Evolutionary conservation across 73 alveolate genomes (phyloP).

Genomic region (Paramecium pentaurelia): DNA sequence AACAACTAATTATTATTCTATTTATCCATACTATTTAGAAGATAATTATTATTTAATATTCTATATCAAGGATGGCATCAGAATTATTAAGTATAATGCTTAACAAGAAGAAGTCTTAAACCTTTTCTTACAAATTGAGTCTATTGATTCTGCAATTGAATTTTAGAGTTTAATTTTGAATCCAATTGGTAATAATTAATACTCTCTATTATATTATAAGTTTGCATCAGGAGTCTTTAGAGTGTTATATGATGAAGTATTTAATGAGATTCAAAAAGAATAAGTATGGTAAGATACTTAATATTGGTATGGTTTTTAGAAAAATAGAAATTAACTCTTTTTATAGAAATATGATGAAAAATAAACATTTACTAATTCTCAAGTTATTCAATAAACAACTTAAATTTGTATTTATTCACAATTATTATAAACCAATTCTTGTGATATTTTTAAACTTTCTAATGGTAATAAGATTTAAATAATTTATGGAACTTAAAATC

Average conservation of each 20-base stretch:
- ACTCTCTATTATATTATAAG: not conserved
- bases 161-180: not conserved
- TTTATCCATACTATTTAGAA: not conserved
- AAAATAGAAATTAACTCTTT: not conserved
- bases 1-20: not conserved
- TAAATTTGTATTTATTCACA: not conserved
- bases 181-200: not conserved
- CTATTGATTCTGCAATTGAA: not conserved
- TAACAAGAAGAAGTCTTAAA: not conserved
- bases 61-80: not conserved
- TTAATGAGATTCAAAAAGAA: not conserved
- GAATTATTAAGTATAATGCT: not conserved
- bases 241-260: not conserved
- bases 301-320: not conserved
- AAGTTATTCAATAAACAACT: not conserved
- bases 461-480: not conserved
- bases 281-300: not conserved
- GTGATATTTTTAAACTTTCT: not conserved
- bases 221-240: not conserved
- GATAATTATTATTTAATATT: not conserved
- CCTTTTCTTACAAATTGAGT: not conserved
- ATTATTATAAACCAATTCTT: not conserved
- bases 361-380: not conserved
- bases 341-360: not conserved
- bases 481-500: not conserved